Base-by-base conservation (phyloP, 495 filamentous ascomycete species). In the Polyplosphaeria fusca region DNA sequence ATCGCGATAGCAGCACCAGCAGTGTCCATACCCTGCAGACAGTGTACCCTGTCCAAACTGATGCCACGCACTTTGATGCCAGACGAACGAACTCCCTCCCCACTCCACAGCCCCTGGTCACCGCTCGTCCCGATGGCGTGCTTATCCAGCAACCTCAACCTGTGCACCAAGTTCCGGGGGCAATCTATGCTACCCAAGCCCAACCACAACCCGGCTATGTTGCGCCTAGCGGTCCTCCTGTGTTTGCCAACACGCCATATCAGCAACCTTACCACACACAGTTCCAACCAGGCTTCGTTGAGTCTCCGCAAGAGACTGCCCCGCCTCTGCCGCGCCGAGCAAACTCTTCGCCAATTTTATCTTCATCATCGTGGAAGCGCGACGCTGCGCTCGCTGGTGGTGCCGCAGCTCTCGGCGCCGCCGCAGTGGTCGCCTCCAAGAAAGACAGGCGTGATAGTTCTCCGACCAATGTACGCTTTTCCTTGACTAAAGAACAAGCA, bases 71-170 rank as follows among this genome's bases (percentile, higher is more conserved):
- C 13, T 69, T 56, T 25, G 64, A 69, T 55, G 55, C 64, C 19
- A 49, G 57, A 42, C 51, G 64, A 9, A 63, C 47, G 1, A 54
- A 39, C n/a, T 48, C 57, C 16, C 18, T 48, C 5, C 44, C 54
- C 19, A 53, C 28, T 4, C 43, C 58, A 13, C 64, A 66, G 19
- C 51, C 58, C 24, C 32, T 59, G 1, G 38, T 60, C 20, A 58
- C 53, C 26, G 20, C 66, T 2, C 53, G 65, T n/a, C 70, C 71
- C 7, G 67, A 61, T 25, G 60, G 56, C 11, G 61, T 68, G 4
- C 60, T 56, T 9, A 47, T 76, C 2, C 68, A 74, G 50, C 70
- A 72, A 11, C 73, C 73, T 1, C 66, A 72, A 48, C 73, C 73
- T 11, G 49, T 70, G 13, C 55, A 63, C 13, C 70, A 68, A 5